Evolutionary conservation across 2,329 filamentous ascomycete genomes (phyloP).

Genomic region (Microcyclosporella mali): DNA sequence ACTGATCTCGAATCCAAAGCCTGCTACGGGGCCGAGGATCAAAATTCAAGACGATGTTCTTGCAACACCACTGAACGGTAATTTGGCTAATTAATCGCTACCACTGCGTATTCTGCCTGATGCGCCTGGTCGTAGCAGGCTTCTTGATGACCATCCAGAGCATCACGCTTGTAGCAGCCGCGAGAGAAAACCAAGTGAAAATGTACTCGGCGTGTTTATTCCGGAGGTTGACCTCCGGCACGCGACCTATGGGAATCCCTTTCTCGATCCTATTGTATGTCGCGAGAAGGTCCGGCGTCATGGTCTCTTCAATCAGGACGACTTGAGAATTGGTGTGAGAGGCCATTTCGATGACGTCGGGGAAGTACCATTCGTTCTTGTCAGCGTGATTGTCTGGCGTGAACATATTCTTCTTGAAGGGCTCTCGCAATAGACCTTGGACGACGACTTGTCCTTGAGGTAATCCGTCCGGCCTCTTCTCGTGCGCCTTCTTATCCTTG

Average conservation of each 20-base stretch:
- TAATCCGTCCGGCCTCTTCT: conserved; percentile 56
- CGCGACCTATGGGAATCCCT: conserved; percentile 68
- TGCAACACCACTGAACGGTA: no score
- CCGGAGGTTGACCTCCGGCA: conserved; percentile 82
- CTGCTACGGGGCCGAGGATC: no score
- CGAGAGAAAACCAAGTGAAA: conserved; percentile 90
- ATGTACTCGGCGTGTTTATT: conserved; percentile 99
- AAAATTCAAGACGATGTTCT: no score
- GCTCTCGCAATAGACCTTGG: conserved; percentile 77
- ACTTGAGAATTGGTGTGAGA: conserved; percentile 71
- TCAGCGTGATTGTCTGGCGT: conserved; percentile 85
- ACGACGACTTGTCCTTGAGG: conserved; percentile 67
- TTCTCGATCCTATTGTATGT: conserved; percentile 68
- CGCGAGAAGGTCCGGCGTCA: conserved; percentile 74
- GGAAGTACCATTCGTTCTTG: conserved; percentile 85
- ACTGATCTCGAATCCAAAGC: no score
- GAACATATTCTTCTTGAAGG: conserved; percentile 97
- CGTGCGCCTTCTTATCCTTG: conserved; percentile 64
- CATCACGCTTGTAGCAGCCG: conserved; percentile 82
- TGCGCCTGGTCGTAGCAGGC: conserved; percentile 40
- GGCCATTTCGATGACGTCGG: conserved; percentile 90
- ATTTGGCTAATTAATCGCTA: no score
- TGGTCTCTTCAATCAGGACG: conserved; percentile 93
- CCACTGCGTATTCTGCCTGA: conserved; percentile 21
- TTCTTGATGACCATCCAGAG: conserved; percentile 92